Evolutionary conservation across 2,329 filamentous ascomycete species (phyloP).

Genomic region (Claviceps fusiformis): DNA sequence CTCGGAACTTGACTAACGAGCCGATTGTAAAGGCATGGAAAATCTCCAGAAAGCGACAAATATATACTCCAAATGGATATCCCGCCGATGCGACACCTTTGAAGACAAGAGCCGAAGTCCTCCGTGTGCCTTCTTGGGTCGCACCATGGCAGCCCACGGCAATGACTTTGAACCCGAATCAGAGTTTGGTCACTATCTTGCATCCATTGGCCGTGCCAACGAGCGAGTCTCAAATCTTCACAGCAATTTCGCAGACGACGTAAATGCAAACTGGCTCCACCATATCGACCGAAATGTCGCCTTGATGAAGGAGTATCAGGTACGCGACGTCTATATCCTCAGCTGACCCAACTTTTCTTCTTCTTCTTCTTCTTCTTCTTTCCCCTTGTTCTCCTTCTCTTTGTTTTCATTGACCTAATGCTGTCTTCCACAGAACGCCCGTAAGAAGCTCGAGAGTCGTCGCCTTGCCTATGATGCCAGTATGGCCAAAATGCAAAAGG

Average conservation of each 20-base stretch:
- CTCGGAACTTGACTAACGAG: not conserved
- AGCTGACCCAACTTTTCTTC: not conserved
- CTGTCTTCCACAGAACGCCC: constrained; percentile 38
- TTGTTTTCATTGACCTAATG: not conserved
- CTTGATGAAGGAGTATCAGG: constrained; percentile 97
- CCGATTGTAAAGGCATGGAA: constrained; percentile 56
- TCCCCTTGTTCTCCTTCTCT: too few species aligned
- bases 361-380: not conserved
- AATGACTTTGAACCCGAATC: constrained; percentile 88
- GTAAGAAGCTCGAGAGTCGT: constrained; percentile 87
- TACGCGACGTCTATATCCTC: constrained; percentile 24
- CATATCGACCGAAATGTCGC: constrained; percentile 78
- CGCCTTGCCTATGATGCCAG: constrained; percentile 85
- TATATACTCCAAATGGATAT: constrained; percentile 75
- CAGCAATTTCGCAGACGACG: constrained; percentile 65
- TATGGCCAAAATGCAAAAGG: constrained; percentile 80
- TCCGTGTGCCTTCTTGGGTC: constrained; percentile 65
- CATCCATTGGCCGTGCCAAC: constrained; percentile 68
- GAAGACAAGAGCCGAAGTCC: constrained; percentile 82
- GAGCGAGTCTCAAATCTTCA: constrained; percentile 78
- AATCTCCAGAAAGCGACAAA: constrained; percentile 77
- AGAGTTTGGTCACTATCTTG: constrained; percentile 78
- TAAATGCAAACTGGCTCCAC: constrained; percentile 76
- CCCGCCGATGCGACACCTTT: constrained; percentile 62
- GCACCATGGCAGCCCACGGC: constrained; percentile 75